Percentiles rank a stretch among this genome's conserved stretches.
Evolutionary conservation across 805 yeast species (phyloP).

Genomic region (Wickerhamiella azyma): DNA sequence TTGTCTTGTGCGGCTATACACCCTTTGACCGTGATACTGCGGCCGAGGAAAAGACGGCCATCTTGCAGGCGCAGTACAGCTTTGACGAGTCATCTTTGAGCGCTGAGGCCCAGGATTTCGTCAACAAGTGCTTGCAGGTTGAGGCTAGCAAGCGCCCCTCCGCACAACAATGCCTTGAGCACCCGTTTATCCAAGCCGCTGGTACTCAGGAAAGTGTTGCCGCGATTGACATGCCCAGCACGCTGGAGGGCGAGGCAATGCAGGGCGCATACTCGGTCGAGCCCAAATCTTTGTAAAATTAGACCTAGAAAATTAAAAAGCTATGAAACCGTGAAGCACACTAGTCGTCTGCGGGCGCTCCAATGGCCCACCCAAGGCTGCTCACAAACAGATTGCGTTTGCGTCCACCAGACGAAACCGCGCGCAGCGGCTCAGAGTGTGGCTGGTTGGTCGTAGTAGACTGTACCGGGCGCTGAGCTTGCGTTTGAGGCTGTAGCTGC

Average conservation of each 20-base stretch:
- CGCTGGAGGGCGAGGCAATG: constrained; percentile 21
- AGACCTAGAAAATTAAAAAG: too few species aligned
- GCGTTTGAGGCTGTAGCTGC: not conserved
- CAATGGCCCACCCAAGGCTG: constrained; percentile 9
- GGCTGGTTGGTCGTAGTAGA: not conserved
- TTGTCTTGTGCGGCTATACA: constrained; percentile 58
- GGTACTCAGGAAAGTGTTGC: not conserved
- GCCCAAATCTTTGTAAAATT: not conserved
- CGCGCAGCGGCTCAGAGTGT: not conserved
- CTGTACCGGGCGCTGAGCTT: not conserved
- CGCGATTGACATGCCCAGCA: constrained; percentile 12
- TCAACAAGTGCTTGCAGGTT: constrained; percentile 37
- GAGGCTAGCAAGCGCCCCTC: constrained; percentile 36
- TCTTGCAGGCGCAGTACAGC: constrained; percentile 40
- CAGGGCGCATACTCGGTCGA: constrained; percentile 22
- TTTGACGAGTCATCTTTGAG: constrained; percentile 40
- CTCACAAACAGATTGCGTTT: constrained; percentile 6
- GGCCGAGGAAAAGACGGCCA: constrained; percentile 52
- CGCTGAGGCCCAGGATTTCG: constrained; percentile 42
- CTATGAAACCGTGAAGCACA: not conserved
- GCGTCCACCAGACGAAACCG: not conserved
- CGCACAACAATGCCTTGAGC: constrained; percentile 32
- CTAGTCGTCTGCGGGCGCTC: not conserved
- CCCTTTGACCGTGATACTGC: constrained; percentile 67
- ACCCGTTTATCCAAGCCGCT: constrained; percentile 29